phyloP scores from a whole-genome alignment of 306 rosid species.

The Malus asiatica region DNA sequence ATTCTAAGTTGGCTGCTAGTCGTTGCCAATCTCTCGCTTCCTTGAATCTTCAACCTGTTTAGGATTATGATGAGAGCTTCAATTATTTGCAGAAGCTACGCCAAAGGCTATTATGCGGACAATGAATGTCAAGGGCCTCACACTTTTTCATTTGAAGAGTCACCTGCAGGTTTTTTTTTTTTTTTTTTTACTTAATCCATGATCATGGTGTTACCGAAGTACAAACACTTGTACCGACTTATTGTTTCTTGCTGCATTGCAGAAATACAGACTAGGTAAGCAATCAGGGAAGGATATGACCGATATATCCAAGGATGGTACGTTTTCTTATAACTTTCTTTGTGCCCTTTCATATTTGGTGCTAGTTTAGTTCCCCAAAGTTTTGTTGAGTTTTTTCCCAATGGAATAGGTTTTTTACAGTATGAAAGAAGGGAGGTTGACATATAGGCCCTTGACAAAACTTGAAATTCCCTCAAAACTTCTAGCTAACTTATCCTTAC shows the following conservation, averaged over 20 bases:
- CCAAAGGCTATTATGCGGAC: constrained; percentile 99
- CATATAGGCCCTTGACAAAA: no score
- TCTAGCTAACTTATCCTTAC: no score
- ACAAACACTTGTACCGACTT: constrained; percentile 2
- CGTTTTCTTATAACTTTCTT: constrained; percentile 18
- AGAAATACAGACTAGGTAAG: constrained; percentile 97
- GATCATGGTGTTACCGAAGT: not conserved
- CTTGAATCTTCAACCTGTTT: constrained; percentile 2
- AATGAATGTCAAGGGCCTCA: constrained; percentile 97
- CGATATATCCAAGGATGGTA: constrained; percentile 89
- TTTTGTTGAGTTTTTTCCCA: not conserved
- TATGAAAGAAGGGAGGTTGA: no score
- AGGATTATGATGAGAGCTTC: constrained; percentile 28
- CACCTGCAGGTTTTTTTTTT: constrained; percentile 84
- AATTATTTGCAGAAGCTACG: constrained; percentile 84
- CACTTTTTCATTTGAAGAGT: constrained; percentile 96
- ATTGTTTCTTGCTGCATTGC: constrained; percentile 32
- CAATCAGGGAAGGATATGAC: constrained; percentile 92
- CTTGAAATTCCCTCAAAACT: no score
- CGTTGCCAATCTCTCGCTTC: not conserved
- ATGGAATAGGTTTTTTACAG: not conserved
- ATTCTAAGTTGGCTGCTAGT: not conserved
- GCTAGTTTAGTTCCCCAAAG: constrained; percentile 14
- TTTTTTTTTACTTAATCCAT: constrained; percentile 1
- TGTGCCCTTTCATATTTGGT: constrained; percentile 17